phyloP scores from a whole-genome alignment of 2,329 filamentous ascomycete species.

The Penicillium paneum region DNA sequence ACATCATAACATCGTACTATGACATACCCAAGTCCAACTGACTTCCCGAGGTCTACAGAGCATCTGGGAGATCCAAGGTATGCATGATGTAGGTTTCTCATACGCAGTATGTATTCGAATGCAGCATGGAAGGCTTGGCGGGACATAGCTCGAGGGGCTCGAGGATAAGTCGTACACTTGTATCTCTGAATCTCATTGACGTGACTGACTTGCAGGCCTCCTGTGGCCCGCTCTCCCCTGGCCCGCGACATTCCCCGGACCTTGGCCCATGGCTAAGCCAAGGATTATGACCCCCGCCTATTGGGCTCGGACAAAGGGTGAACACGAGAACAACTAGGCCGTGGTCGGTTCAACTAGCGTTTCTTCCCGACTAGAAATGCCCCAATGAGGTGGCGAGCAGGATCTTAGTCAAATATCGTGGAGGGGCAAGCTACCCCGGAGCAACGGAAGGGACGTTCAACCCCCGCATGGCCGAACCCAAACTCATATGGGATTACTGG shows the following conservation, averaged over 20 bases:
- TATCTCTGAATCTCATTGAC: not conserved
- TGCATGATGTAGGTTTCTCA: not conserved
- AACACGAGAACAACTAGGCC: not conserved
- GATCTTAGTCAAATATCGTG: slow-evolving; percentile 3
- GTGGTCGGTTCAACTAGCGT: not conserved
- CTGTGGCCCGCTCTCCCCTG: slow-evolving; percentile 6
- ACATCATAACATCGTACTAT: not conserved
- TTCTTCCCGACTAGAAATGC: not conserved
- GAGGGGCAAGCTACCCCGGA: slow-evolving; percentile 28
- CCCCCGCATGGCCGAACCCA: slow-evolving; percentile 36
- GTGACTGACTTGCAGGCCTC: not conserved
- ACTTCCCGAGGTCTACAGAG: not conserved
- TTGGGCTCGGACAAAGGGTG: slow-evolving; percentile 10
- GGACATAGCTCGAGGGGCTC: not conserved
- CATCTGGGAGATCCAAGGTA: not conserved
- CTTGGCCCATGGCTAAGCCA: slow-evolving; percentile 3
- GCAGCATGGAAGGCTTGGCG: too few relatives aligned
- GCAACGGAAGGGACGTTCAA: slow-evolving; percentile 33
- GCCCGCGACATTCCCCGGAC: slow-evolving; percentile 2
- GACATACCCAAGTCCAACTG: not conserved
- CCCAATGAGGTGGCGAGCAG: not conserved
- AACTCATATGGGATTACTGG: slow-evolving; percentile 2
- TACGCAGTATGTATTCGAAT: too few relatives aligned
- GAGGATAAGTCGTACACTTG: not conserved
- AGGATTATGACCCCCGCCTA: not conserved